These are phyloP conservation scores for Hansenula lynferdii DNA, from an alignment of 1,139 yeast genomes.

Conservation along the genomic window DNA sequence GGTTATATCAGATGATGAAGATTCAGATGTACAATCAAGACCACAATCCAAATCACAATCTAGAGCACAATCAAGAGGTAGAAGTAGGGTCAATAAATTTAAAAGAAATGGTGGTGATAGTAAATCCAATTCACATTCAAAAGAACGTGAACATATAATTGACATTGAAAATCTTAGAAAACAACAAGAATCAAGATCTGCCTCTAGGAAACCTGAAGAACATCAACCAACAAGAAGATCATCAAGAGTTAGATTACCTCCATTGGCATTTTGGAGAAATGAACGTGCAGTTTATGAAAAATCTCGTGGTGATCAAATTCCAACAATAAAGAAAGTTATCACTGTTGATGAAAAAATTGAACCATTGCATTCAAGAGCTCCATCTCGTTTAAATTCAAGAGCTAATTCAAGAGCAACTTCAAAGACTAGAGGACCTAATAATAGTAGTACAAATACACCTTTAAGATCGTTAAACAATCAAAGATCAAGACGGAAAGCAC, in stretches of 20 bases:
- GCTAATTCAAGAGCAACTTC: constrained; percentile 8
- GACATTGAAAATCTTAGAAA: constrained; percentile 13
- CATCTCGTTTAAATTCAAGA: background rate
- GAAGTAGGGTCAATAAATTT: constrained; percentile 10
- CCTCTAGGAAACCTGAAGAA: constrained; percentile 13
- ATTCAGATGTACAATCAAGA: no score
- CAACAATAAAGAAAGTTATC: constrained; percentile 55
- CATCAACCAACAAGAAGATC: constrained; percentile 40
- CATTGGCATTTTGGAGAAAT: constrained; percentile 83
- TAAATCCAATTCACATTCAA: constrained; percentile 1
- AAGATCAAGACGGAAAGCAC: constrained; percentile 3
- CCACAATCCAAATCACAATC: no score
- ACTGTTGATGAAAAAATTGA: constrained; percentile 35
- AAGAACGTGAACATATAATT: constrained; percentile 12
- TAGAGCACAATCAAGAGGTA: background rate
- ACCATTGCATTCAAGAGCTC: constrained; percentile 1
- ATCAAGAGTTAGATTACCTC: constrained; percentile 60
- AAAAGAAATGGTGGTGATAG: constrained; percentile 10
- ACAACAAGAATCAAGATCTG: constrained; percentile 17
- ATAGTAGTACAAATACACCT: background rate
- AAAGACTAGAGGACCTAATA: constrained; percentile 3
- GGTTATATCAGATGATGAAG: constrained; percentile 10
- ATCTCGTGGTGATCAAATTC: constrained; percentile 46
- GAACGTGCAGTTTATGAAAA: constrained; percentile 67
- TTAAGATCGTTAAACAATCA: no score